Evolutionary conservation across 495 filamentous ascomycete genomes (phyloP).

Genomic region (Emericellopsis terricola): DNA sequence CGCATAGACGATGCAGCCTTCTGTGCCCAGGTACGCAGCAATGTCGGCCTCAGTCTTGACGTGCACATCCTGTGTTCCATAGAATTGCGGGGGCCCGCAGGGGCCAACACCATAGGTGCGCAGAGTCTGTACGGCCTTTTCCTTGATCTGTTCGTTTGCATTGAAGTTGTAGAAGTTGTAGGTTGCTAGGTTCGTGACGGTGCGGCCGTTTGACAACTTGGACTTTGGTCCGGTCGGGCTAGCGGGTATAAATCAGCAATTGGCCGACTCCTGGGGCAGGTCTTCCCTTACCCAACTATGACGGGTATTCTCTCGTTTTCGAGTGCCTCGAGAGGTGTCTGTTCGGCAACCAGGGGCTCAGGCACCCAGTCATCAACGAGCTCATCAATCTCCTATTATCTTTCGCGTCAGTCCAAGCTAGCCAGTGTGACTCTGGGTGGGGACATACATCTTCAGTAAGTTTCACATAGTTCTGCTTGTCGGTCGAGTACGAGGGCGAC

Average conservation of each 20-base stretch:
- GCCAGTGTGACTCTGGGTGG: too few relatives aligned
- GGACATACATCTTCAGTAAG: slow-evolving; percentile 57
- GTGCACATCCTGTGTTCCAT: slow-evolving; percentile 96
- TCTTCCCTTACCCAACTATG: slow-evolving; percentile 58
- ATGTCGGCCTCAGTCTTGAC: slow-evolving; percentile 94
- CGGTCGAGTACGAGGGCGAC: slow-evolving; percentile 75
- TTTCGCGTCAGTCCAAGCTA: background rate
- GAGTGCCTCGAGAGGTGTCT: slow-evolving; percentile 52
- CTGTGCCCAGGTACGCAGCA: slow-evolving; percentile 66
- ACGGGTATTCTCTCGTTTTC: slow-evolving; percentile 76
- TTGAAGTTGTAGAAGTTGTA: slow-evolving; percentile 97
- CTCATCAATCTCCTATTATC: slow-evolving; percentile 73
- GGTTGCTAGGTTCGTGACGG: slow-evolving; percentile 78
- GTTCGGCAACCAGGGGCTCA: slow-evolving; percentile 66
- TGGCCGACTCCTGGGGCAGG: too few relatives aligned
- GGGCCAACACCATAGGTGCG: slow-evolving; percentile 92
- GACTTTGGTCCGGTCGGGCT: slow-evolving; percentile 81
- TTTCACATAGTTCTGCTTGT: slow-evolving; percentile 69
- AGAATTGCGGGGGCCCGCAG: slow-evolving; percentile 93
- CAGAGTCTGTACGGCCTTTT: slow-evolving; percentile 83
- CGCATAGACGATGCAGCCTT: slow-evolving; percentile 82
- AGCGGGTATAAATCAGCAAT: slow-evolving; percentile 1
- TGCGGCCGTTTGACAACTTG: slow-evolving; percentile 76
- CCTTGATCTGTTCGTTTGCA: slow-evolving; percentile 76
- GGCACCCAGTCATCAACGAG: slow-evolving; percentile 94